Base-by-base conservation (phyloP, 2,329 filamentous ascomycete genomes). In the Epichloe coenophiala region DNA sequence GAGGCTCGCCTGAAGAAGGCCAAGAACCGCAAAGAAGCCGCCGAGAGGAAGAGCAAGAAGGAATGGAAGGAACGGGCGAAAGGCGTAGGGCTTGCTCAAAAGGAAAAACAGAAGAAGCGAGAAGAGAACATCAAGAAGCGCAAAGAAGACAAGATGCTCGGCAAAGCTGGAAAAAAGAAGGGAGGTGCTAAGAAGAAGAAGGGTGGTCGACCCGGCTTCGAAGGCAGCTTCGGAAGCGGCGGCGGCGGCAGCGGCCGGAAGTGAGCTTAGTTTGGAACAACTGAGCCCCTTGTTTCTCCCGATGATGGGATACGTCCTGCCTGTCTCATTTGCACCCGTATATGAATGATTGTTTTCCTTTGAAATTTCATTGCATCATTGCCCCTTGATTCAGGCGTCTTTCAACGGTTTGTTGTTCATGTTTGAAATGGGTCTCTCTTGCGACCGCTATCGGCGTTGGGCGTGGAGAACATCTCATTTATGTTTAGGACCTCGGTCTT, bases 1-100 rank as follows among this genome's bases (percentile, higher is more conserved):
- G 88, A 88, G 55, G 81, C 78, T 44, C 70, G 95, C 51, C 76
- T 98, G 31, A 96, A 95, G 75, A 96, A 95, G 75, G 86, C 90
- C 0, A 74, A 97, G 57, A 96, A 96, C 77, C 83, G 91, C 58
- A 94, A 95, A 72, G 88, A 96, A 61, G 81, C 83, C 58, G 73
- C 78, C 48, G 97, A 96, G 80, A 84, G 83, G 69, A 95, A 93
- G 80, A 94, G 87, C 63, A 88, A 88, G 65, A 84, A 85, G 63
- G 88, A 93, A 62, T 97, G 93, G 87, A 77, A 71, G 45, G 85
- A 88, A 51, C 76, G 87, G 46, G 70, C 80, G 39, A 80, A 84
- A 31, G 83, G 83, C 33, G 81, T 97, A 46, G 77, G 80, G 57
- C 84, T 86, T 68, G 74, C 85, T 46, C 85, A 86, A 64, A 85